Base-by-base conservation (phyloP, 2,329 filamentous ascomycete genomes). In the Escovopsis sp. region DNA sequence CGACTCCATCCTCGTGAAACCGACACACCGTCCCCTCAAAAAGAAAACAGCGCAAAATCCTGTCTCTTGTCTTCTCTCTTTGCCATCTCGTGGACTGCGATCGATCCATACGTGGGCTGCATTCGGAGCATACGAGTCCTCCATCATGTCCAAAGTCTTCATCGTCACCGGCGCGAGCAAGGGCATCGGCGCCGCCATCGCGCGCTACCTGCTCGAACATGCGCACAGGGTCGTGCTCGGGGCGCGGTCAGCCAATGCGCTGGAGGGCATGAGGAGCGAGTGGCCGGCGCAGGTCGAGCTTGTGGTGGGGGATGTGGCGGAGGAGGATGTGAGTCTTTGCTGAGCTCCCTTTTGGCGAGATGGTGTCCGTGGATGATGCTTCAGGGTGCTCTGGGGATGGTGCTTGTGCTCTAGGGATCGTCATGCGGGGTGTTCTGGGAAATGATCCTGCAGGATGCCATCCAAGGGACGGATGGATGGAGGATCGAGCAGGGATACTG, bases 131-230 rank as follows among this genome's bases (percentile, higher is more conserved):
- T 34, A 34, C 18, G 31, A 10, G 30, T 30, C 35, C 30, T 54
- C 41, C 37, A 66, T 70, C 59, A 35, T 61, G n/a, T 55, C 68
- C 7, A 81, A 83, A 52, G 75, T 72, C 16, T 72, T 86, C 49
- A 75, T 86, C 40, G 62, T 87, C 25, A 78, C 73, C 3, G 74
- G 74, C 21, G 72, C 72, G 14, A 76, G 72, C 53, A 70, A 71
- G 38, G 74, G 74, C 18, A 68, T 79, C 35, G 74, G 74, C 33
- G 61, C 73, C 10, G 69, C 70, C 39, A 57, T 76, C 7, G 58
- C 70, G 3, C 54, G 64, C 28, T 55, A 62, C 31, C 58, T 79
- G 21, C 55, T 79, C 7, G 49, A 55, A 15, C 59, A 63, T 29
- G 62, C 60, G 0, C 72, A 78, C 56, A 72, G 68, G 38, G 63